phyloP scores from a whole-genome alignment of 352 stramenopile genomes.

The Pythium rhizo-oryzae region DNA sequence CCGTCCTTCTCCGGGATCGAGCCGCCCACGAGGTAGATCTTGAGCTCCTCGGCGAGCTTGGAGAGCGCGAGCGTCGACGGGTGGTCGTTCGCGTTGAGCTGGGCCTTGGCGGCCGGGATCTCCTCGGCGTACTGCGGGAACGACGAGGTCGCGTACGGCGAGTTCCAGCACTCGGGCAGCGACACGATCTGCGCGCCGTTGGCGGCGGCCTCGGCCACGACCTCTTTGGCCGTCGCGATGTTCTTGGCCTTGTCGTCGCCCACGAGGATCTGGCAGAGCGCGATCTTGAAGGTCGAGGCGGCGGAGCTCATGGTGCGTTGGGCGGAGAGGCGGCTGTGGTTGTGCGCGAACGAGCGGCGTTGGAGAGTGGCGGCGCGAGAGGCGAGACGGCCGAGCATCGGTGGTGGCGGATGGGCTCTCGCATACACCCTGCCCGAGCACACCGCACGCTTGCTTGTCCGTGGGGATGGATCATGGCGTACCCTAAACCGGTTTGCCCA shows the following conservation, averaged over 20 bases:
- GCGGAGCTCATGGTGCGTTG: constrained; percentile 22
- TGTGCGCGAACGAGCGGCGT: constrained; percentile 26
- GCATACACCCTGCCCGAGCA: too few species aligned
- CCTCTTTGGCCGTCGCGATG: constrained; percentile 74
- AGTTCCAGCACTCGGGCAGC: constrained; percentile 97
- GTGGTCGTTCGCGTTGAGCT: constrained; percentile 62
- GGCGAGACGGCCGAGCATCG: constrained; percentile 28
- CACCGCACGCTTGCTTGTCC: not conserved
- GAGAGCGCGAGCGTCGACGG: constrained; percentile 90
- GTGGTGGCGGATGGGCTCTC: not conserved
- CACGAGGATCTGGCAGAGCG: constrained; percentile 96
- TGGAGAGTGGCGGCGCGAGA: constrained; percentile 26
- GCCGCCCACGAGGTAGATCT: constrained; percentile 97
- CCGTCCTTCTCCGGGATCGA: constrained; percentile 94
- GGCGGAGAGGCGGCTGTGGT: constrained; percentile 4
- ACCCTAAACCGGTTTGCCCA: constrained; percentile 31
- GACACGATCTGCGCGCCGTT: constrained; percentile 90
- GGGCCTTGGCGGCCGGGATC: constrained; percentile 79
- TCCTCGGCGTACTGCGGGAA: constrained; percentile 98
- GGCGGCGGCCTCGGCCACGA: constrained; percentile 63
- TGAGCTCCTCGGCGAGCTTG: constrained; percentile 85
- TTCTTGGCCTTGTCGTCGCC: constrained; percentile 85
- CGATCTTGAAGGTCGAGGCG: constrained; percentile 80
- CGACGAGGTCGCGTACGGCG: constrained; percentile 96
- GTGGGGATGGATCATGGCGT: not conserved